Percentiles rank a stretch among this genome's conserved stretches.
phyloP scores from a whole-genome alignment of 2,329 filamentous ascomycete genomes.

The Didymella lethalis region DNA sequence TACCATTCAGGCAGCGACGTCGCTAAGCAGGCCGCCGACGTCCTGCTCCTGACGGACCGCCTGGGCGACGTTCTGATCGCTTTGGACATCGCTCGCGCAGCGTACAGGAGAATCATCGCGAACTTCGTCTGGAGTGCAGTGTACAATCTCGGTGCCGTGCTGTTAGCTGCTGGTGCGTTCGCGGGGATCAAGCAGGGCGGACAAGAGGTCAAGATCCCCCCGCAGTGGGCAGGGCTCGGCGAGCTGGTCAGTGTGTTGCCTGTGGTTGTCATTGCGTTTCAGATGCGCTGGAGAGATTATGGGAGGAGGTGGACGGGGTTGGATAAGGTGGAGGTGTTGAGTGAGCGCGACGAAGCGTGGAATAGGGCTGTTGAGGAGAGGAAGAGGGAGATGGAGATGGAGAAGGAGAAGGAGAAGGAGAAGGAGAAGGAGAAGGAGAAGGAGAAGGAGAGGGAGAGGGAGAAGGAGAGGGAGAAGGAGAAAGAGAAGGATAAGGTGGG shows the following conservation, averaged over 20 bases:
- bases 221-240: conserved; percentile 72
- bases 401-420: background rate
- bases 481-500: background rate
- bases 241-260: conserved; percentile 78
- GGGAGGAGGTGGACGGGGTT: conserved; percentile 23
- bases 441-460: background rate
- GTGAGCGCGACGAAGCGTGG: background rate
- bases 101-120: conserved; percentile 59
- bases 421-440: background rate
- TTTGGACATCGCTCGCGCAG: conserved; percentile 61
- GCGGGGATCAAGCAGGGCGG: conserved; percentile 49
- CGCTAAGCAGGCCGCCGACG: conserved; percentile 71
- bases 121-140: conserved; percentile 75
- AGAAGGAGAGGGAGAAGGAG: background rate
- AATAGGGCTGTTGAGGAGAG: background rate
- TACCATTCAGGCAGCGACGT: conserved; percentile 63
- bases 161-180: conserved; percentile 66
- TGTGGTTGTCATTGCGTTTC: conserved; percentile 67
- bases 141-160: conserved; percentile 74
- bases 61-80: conserved; percentile 66
- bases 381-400: background rate
- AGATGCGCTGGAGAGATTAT: conserved; percentile 53
- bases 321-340: background rate
- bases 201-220: conserved; percentile 60
- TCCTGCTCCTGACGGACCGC: conserved; percentile 68